Conservation (phyloP, 768 basidiomycete genomes). For the Podaxis rugospora region DNA sequence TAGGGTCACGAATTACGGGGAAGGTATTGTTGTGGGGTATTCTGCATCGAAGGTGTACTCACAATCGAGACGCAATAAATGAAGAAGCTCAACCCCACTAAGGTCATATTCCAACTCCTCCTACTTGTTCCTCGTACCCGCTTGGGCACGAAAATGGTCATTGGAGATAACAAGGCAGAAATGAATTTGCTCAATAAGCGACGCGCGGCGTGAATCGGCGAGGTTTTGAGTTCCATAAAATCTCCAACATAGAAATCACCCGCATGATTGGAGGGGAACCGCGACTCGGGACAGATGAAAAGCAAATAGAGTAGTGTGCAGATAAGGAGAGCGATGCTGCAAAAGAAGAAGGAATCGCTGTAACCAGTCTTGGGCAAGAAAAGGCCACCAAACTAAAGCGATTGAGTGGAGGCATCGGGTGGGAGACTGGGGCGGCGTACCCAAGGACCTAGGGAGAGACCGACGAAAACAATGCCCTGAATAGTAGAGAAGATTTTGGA, state of each 20-base stretch:
- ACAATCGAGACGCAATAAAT: conserved; percentile 62
- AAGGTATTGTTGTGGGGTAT: too few species aligned
- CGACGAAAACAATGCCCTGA: conserved; percentile 72
- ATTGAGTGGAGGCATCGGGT: not conserved
- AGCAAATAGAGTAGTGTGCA: conserved; percentile 34
- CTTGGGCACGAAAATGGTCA: conserved; percentile 66
- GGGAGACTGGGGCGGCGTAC: conserved; percentile 32
- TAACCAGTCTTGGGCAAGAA: conserved; percentile 52
- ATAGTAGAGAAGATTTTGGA: conserved; percentile 58
- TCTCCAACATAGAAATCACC: conserved; percentile 18
- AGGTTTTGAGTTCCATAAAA: conserved; percentile 23
- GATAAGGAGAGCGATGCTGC: conserved; percentile 35
- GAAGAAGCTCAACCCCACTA: conserved; percentile 62
- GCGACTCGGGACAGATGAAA: conserved; percentile 53
- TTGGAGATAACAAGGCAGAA: conserved; percentile 52
- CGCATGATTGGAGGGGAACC: conserved; percentile 22
- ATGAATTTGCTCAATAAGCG: conserved; percentile 26
- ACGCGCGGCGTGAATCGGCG: conserved; percentile 24
- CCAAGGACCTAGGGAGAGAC: conserved; percentile 75
- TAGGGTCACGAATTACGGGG: not conserved
- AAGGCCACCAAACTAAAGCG: conserved; percentile 35
- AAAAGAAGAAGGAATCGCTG: conserved; percentile 46
- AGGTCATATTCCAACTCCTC: conserved; percentile 73
- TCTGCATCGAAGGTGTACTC: conserved; percentile 20
- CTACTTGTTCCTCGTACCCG: conserved; percentile 34